Evolutionary conservation across 2,329 filamentous ascomycete genomes (phyloP), one percentile per base, ranked within the genome.

Genomic region (Didymella segeticola): DNA sequence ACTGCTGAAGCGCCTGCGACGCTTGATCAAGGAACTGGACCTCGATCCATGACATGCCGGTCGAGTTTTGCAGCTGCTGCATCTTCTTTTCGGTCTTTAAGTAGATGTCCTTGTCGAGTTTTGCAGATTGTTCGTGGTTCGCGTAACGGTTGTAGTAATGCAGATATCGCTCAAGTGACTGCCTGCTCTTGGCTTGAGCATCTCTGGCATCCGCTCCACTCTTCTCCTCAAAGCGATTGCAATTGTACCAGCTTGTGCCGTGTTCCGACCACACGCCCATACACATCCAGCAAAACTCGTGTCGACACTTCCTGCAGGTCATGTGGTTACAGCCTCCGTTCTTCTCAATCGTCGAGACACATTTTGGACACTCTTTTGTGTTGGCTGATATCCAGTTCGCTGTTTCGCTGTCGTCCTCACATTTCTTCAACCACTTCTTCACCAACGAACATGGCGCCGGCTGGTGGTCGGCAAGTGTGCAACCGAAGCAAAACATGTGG

Each of bases 221-320:
- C 82, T 95, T 97, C 78, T 98, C 95, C 71, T 99, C 95, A 67
- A 89, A 99, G 8, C 95, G 84, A 72, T 96, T 99, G 83, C 95
- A 99, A 76, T 96, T 99, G 81, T 99, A 99, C 95, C 95, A 99
- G 77, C 91, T 96, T 3, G 93, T 99, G 59, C 95, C 95, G 73
- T 99, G 95, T 76, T 99, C 95, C 1, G 92, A 96, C 95, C 95
- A 99, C 1, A 96, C 81, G 0, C 95, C 95, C 95, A 99, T 99
- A 71, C 95, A 99, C 90, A 99, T 98, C 95, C 95, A 99, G 78
- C 95, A 99, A 70, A 99, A 97, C 70, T 97, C 93, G 70, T 97
- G 88, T 69, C 92, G 91, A 79, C 93, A 97, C 75, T 97, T 97
- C 51, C 93, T 83, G 73, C 93, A 97, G 0, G 93, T 97, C 93